Evolutionary conservation across 805 yeast genomes (phyloP).

Genomic region (Starmerella bombi): DNA sequence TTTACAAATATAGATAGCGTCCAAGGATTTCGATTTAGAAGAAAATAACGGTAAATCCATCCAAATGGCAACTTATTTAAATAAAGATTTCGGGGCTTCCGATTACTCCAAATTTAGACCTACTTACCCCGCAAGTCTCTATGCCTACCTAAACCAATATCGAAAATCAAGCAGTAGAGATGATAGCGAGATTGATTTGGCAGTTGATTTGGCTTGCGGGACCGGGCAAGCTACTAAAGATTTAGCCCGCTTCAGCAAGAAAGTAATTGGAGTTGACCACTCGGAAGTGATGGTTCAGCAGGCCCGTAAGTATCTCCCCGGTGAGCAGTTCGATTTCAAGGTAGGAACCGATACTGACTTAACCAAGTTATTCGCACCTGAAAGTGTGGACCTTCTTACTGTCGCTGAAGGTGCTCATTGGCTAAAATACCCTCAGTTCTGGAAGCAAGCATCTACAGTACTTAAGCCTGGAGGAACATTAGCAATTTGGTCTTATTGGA

Average conservation of each 20-base stretch:
- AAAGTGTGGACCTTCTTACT: constrained; percentile 48
- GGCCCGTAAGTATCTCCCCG: constrained; percentile 29
- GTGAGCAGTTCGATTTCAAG: constrained; percentile 6
- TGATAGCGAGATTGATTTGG: constrained; percentile 20
- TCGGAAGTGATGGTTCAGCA: constrained; percentile 43
- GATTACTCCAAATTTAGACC: constrained; percentile 53
- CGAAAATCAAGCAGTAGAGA: constrained; percentile 8
- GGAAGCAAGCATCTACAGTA: constrained; percentile 36
- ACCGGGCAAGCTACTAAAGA: constrained; percentile 61
- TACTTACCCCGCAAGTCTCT: constrained; percentile 44
- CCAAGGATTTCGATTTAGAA: too few species aligned
- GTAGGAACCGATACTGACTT: constrained; percentile 21
- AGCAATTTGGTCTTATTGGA: constrained; percentile 69
- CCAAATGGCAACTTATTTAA: constrained; percentile 52
- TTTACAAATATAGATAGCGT: too few species aligned
- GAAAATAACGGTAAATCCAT: too few species aligned
- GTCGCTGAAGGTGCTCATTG: constrained; percentile 87
- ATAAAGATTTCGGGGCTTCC: constrained; percentile 37
- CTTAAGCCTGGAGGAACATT: constrained; percentile 53
- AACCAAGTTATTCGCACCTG: constrained; percentile 18
- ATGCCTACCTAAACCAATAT: constrained; percentile 31
- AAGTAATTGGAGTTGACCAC: constrained; percentile 50
- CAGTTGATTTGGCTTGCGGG: constrained; percentile 69
- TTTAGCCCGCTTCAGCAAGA: constrained; percentile 33
- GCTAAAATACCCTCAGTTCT: constrained; percentile 48